phyloP scores from a whole-genome alignment of 1,284 basidiomycete genomes.

The Tremellales sp. region DNA sequence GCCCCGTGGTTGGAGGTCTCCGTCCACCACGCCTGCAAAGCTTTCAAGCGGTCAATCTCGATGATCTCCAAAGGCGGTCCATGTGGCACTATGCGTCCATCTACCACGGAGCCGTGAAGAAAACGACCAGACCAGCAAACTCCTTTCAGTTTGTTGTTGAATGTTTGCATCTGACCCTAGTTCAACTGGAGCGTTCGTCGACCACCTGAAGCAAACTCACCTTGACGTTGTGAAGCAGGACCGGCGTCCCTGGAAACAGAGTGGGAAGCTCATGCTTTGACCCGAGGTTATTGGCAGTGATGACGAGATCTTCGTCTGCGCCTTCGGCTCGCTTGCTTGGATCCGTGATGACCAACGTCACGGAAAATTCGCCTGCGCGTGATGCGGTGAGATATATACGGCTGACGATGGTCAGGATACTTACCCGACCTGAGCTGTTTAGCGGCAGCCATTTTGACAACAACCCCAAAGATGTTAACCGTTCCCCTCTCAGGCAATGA shows the following conservation, averaged over 20 bases:
- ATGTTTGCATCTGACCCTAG: no score
- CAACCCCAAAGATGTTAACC: conserved; percentile 14
- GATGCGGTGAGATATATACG: not conserved
- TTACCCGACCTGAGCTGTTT: not conserved
- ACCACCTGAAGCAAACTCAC: conserved; percentile 8
- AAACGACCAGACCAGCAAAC: not conserved
- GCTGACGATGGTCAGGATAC: not conserved
- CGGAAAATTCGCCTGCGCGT: conserved; percentile 16
- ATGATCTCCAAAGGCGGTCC: no score
- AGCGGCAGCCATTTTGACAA: conserved; percentile 6
- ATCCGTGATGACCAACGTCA: conserved; percentile 27
- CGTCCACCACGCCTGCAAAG: conserved; percentile 19
- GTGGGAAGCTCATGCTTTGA: no score
- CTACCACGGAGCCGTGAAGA: no score
- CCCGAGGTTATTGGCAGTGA: conserved; percentile 32
- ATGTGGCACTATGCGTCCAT: no score
- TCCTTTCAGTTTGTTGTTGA: no score
- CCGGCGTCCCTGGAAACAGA: conserved; percentile 16
- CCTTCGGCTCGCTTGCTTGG: conserved; percentile 16
- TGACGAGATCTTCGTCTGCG: conserved; percentile 24
- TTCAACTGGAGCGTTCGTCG: no score
- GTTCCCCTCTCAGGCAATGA: not conserved
- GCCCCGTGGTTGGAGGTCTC: not conserved
- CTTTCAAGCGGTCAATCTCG: conserved; percentile 15
- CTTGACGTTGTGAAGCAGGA: conserved; percentile 23